A percentile compares a stretch with the other conserved stretches of the same genome.
Evolutionary conservation across 805 yeast species (phyloP).

Genomic region (Saccharomyces kudriavzevii): DNA sequence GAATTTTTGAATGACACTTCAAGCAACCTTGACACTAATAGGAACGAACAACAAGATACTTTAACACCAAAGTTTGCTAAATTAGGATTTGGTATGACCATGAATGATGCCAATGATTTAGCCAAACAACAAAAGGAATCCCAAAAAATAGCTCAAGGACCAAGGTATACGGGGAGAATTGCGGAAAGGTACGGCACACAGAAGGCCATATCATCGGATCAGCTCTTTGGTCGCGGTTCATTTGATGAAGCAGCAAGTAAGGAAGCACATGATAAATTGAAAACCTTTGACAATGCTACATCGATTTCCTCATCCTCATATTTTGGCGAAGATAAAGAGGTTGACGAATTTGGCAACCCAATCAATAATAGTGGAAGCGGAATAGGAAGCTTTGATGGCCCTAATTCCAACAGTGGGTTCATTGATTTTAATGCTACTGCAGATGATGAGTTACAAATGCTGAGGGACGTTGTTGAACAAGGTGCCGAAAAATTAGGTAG

Average conservation of each 20-base stretch:
- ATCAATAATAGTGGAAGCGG: constrained; percentile 9
- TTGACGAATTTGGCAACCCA: constrained; percentile 25
- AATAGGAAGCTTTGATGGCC: constrained; percentile 24
- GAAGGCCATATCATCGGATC: constrained; percentile 94
- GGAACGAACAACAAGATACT: constrained; percentile 11
- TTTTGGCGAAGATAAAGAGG: constrained; percentile 75
- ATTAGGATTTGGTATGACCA: constrained; percentile 85
- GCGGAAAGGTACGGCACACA: constrained; percentile 75
- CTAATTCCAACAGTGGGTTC: constrained; percentile 35
- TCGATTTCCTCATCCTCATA: constrained; percentile 88
- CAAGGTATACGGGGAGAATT: constrained; percentile 66
- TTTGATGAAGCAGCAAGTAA: constrained; percentile 69
- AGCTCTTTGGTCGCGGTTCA: constrained; percentile 80
- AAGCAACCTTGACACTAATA: not conserved
- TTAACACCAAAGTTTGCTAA: constrained; percentile 65
- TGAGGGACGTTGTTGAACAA: constrained; percentile 86
- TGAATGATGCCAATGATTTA: constrained; percentile 46
- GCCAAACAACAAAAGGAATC: constrained; percentile 34
- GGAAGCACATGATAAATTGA: constrained; percentile 78
- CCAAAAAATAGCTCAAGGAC: constrained; percentile 41
- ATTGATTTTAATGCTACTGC: constrained; percentile 67
- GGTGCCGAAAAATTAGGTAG: constrained; percentile 88
- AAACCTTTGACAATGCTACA: constrained; percentile 75
- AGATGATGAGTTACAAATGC: constrained; percentile 80
- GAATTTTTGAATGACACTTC: constrained; percentile 9